phyloP scores from a whole-genome alignment of 1,139 yeast genomes.

The Geotrichum macrosporum region DNA sequence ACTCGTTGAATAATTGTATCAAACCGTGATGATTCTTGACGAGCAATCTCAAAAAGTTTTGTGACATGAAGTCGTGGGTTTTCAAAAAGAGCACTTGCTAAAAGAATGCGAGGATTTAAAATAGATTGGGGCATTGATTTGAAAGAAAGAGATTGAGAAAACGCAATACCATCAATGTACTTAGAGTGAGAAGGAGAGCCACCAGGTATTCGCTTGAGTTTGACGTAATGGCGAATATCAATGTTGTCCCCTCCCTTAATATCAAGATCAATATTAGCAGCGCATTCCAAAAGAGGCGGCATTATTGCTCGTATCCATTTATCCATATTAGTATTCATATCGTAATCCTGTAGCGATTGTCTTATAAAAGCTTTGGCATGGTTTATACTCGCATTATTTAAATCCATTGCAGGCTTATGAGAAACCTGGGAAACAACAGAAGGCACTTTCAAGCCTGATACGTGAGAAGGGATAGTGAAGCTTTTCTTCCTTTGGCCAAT shows the following conservation, averaged over 20 bases:
- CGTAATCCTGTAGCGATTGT: slow-evolving; percentile 70
- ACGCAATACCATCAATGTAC: slow-evolving; percentile 72
- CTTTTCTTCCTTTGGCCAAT: slow-evolving; percentile 31
- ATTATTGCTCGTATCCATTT: slow-evolving; percentile 53
- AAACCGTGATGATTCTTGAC: slow-evolving; percentile 84
- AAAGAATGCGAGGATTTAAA: slow-evolving; percentile 65
- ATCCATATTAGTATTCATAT: slow-evolving; percentile 48
- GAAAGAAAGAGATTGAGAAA: slow-evolving; percentile 80
- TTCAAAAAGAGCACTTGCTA: slow-evolving; percentile 86
- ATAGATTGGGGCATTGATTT: slow-evolving; percentile 69
- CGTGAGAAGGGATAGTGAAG: slow-evolving; percentile 21
- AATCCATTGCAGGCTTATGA: slow-evolving; percentile 28
- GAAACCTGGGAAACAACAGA: slow-evolving; percentile 18
- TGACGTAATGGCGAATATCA: slow-evolving; percentile 82
- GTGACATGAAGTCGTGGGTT: slow-evolving; percentile 70
- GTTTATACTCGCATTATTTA: slow-evolving; percentile 41
- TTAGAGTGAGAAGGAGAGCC: slow-evolving; percentile 55
- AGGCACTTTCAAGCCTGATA: slow-evolving; percentile 15
- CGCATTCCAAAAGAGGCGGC: slow-evolving; percentile 44
- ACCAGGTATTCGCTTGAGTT: slow-evolving; percentile 79
- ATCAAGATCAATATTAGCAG: slow-evolving; percentile 51
- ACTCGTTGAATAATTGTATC: slow-evolving; percentile 78
- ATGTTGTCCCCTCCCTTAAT: slow-evolving; percentile 64
- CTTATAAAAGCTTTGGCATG: slow-evolving; percentile 47
- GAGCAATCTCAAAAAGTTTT: slow-evolving; percentile 75